These are phyloP conservation scores for Waitea zeae DNA, from an alignment of 1,284 basidiomycete genomes.

Conservation along the genomic window DNA sequence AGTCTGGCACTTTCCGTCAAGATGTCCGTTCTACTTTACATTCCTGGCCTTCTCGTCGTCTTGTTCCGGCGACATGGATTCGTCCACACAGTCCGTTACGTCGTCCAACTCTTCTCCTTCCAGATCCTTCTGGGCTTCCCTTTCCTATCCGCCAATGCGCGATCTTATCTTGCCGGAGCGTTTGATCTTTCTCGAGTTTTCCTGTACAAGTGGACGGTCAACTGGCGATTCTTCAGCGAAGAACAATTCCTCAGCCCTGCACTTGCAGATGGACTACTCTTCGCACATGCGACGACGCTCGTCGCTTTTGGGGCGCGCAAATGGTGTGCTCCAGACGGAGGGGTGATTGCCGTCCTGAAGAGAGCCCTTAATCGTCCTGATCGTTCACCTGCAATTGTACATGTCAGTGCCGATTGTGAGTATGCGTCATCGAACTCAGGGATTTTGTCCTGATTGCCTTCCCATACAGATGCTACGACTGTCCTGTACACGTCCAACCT, in stretches of 20 bases:
- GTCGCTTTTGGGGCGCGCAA: constrained; percentile 51
- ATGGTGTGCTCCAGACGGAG: constrained; percentile 59
- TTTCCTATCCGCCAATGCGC: constrained; percentile 48
- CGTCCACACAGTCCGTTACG: constrained; percentile 30
- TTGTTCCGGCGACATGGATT: constrained; percentile 63
- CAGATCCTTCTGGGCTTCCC: constrained; percentile 56
- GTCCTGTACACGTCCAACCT: constrained; percentile 85
- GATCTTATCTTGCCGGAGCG: constrained; percentile 57
- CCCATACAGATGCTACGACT: constrained; percentile 53
- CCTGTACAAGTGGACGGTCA: constrained; percentile 95
- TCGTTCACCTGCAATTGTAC: constrained; percentile 23
- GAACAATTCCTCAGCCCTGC: constrained; percentile 47
- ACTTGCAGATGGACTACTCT: constrained; percentile 51
- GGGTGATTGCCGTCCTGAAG: constrained; percentile 33
- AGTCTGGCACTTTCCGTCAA: constrained; percentile 86
- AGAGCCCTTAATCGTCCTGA: constrained; percentile 36
- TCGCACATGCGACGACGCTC: constrained; percentile 46
- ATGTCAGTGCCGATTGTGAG: constrained; percentile 44
- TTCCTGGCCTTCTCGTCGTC: constrained; percentile 76
- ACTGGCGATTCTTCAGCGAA: constrained; percentile 84
- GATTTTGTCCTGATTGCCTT: constrained; percentile 1
- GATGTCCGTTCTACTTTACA: constrained; percentile 90
- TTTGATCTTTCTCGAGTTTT: constrained; percentile 87
- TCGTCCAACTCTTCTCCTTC: constrained; percentile 30
- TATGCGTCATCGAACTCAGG: constrained; percentile 6